Conservation (phyloP, 176 grass and related monocot genomes). For the Oropetium thomaeum region DNA sequence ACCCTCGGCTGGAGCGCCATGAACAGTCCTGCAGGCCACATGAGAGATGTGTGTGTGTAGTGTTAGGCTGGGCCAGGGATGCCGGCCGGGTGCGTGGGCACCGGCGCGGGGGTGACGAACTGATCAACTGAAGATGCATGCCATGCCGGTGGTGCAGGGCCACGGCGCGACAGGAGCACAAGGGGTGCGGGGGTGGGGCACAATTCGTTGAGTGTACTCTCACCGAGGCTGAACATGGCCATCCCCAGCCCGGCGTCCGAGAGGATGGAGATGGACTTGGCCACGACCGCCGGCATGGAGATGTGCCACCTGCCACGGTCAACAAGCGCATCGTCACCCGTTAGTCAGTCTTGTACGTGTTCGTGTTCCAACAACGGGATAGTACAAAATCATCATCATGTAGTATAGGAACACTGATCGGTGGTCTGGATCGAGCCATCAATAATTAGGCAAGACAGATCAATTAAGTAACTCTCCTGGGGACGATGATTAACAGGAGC, state of each 20-base stretch:
- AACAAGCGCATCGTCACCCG: neutral
- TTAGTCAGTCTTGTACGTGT: neutral
- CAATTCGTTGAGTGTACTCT: no score
- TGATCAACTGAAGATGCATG: no score
- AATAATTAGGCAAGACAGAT: neutral
- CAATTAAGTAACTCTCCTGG: neutral
- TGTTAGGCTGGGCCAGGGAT: neutral
- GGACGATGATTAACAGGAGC: slow-evolving; percentile 12
- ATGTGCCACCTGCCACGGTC: slow-evolving; percentile 69
- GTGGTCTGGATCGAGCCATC: neutral
- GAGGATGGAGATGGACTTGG: slow-evolving; percentile 91
- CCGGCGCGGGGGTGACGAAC: neutral
- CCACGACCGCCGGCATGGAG: slow-evolving; percentile 72
- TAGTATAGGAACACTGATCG: no score
- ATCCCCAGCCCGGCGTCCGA: slow-evolving; percentile 96
- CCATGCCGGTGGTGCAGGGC: slow-evolving; percentile 49
- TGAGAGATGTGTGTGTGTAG: slow-evolving; percentile 2
- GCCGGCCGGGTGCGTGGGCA: slow-evolving; percentile 5
- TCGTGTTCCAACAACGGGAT: neutral
- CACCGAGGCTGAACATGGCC: slow-evolving; percentile 99
- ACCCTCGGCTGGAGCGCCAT: slow-evolving; percentile 90
- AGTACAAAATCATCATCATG: neutral
- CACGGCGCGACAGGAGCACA: slow-evolving; percentile 37
- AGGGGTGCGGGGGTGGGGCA: slow-evolving; percentile 20
- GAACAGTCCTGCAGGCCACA: slow-evolving; percentile 63